These are phyloP conservation scores for Torulaspora indica DNA, from an alignment of 805 yeast genomes.

Conservation along the genomic window DNA sequence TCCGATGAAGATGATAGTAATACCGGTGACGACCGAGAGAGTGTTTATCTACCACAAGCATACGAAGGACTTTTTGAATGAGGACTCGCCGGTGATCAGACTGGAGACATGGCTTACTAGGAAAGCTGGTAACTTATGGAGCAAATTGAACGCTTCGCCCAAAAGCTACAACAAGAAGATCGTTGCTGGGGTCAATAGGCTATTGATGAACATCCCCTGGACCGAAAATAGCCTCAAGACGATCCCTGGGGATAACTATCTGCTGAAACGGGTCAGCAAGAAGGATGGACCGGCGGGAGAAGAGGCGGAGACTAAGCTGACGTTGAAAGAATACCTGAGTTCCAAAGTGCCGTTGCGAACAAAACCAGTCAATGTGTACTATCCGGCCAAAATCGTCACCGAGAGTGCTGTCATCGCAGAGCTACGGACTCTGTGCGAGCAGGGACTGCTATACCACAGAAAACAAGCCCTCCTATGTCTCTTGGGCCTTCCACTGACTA, in stretches of 20 bases:
- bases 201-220: conserved; percentile 68
- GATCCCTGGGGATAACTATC: conserved; percentile 63
- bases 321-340: conserved; percentile 17
- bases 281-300: conserved; percentile 11
- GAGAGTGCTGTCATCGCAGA: conserved; percentile 36
- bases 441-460: conserved; percentile 49
- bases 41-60: conserved; percentile 69
- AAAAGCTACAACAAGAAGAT: conserved; percentile 53
- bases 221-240: conserved; percentile 70
- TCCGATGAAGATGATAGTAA: conserved; percentile 57
- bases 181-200: conserved; percentile 47
- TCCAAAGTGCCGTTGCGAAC: conserved; percentile 16
- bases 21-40: conserved; percentile 63
- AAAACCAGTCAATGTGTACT: conserved; percentile 44
- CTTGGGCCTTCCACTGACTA: conserved; percentile 64
- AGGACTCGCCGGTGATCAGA: conserved; percentile 36
- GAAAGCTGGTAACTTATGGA: conserved; percentile 60
- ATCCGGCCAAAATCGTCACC: conserved; percentile 41
- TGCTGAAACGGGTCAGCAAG: conserved; percentile 37
- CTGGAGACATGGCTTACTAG: conserved; percentile 44
- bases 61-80: conserved; percentile 35
- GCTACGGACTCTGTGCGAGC: conserved; percentile 40
- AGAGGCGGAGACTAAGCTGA: conserved; percentile 15
- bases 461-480: conserved; percentile 52
- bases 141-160: conserved; percentile 51